Conservation (phyloP, 1,284 basidiomycete genomes). For the Malassezia psittaci region DNA sequence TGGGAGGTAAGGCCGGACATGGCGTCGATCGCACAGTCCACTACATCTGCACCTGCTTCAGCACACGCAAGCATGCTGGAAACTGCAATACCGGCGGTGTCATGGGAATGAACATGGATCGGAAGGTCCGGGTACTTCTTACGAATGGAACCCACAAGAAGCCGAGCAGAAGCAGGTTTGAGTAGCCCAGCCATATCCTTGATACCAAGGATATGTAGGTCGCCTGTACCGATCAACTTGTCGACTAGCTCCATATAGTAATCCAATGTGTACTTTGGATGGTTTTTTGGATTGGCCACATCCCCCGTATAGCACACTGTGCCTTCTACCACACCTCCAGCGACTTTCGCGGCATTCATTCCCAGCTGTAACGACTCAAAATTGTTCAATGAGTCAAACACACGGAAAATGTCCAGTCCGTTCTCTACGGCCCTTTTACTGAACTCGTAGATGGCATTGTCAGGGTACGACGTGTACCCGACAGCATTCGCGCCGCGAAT, state of each 20-base stretch:
- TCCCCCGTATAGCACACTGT: slow-evolving; percentile 98
- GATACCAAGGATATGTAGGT: slow-evolving; percentile 88
- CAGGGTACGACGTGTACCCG: slow-evolving; percentile 97
- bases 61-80: slow-evolving; percentile 94
- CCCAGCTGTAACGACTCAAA: slow-evolving; percentile 44
- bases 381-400: slow-evolving; percentile 79
- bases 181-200: slow-evolving; percentile 99
- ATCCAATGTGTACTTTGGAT: slow-evolving; percentile 87
- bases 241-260: slow-evolving; percentile 97
- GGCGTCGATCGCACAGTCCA: slow-evolving; percentile 90
- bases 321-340: slow-evolving; percentile 81
- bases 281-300: slow-evolving; percentile 81
- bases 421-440: slow-evolving; percentile 80
- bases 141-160: slow-evolving; percentile 89
- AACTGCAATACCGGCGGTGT: slow-evolving; percentile 94
- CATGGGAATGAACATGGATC: slow-evolving; percentile 99
- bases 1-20: slow-evolving; percentile 98
- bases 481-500: slow-evolving; percentile 98
- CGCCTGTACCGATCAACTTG: slow-evolving; percentile 79
- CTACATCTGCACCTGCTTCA: slow-evolving; percentile 89
- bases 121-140: slow-evolving; percentile 93
- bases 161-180: slow-evolving; percentile 81
- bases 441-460: slow-evolving; percentile 94
- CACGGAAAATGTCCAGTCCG: slow-evolving; percentile 98
- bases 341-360: slow-evolving; percentile 98